Evolutionary conservation across 2,329 filamentous ascomycete genomes (phyloP), one percentile per base, ranked within the genome.

Genomic region (Talaromyces piceae): DNA sequence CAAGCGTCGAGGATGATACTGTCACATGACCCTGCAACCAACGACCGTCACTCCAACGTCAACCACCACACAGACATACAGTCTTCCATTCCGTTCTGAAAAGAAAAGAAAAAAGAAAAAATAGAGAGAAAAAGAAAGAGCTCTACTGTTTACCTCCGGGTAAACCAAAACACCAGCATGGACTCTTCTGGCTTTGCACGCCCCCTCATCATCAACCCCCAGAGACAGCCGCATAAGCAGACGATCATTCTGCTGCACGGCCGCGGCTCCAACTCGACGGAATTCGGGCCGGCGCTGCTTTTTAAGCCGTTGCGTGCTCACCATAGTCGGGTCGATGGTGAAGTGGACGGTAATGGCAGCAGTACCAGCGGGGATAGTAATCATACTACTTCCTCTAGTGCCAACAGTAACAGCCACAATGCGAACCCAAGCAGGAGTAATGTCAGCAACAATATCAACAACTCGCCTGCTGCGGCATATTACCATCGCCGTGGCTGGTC

Each of bases 191-290:
- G 13, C 39, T 22, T 41, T 5, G 39, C 18, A 11, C 39, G 39
- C 22, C 39, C 22, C 39, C 39, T 57, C 12, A 49, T 47, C 27
- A 50, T 57, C 43, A 47, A 46, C 5, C 49, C 51, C 5, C 46
- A 47, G 18, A 22, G 22, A 26, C 13, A 41, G 11, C 43, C 49
- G 23, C 76, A 78, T 56, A 64, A 56, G n/a, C 63, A 72, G 48
- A 77, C 74, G 23, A 57, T 78, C 50, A 68, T 79, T 52, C 59
- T 78, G 48, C 70, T 79, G 4, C 76, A 79, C 52, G 76, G 75
- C 30, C 73, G 75, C 6, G 75, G 76, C n/a, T 71, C 64, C 33
- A 70, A 61, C 47, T 72, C 68, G 1, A 33, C 59, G 5, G 67
- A 65, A 27, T 79, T 78, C 45, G 67, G 65, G 9, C 56, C 62